phyloP scores from a whole-genome alignment of 176 grass and related monocot genomes.

The Aegilops umbellulata region DNA sequence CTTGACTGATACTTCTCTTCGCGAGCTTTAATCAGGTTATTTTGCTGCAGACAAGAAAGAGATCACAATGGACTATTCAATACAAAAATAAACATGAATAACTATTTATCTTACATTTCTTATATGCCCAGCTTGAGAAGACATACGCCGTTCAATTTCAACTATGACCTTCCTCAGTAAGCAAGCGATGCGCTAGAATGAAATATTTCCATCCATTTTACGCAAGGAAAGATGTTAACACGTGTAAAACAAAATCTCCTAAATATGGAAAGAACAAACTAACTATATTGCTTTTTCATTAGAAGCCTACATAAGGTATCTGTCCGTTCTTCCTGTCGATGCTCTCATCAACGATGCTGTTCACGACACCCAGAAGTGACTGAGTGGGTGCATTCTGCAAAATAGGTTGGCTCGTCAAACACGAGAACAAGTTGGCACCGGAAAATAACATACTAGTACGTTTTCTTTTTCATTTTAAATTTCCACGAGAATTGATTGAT shows the following conservation, averaged over 20 bases:
- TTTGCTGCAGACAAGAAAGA: slow-evolving; percentile 64
- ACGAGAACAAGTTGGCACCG: neutral
- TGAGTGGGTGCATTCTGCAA: slow-evolving; percentile 72
- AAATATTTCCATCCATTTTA: slow-evolving; percentile 37
- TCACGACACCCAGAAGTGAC: slow-evolving; percentile 62
- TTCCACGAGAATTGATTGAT: neutral
- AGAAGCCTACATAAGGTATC: slow-evolving; percentile 77
- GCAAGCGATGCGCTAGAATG: slow-evolving; percentile 62
- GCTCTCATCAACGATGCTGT: slow-evolving; percentile 72
- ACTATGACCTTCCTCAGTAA: slow-evolving; percentile 63
- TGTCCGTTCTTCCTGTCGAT: slow-evolving; percentile 74
- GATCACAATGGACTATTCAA: slow-evolving; percentile 23
- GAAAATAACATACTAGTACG: neutral
- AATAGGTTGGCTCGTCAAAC: neutral
- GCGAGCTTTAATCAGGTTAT: slow-evolving; percentile 67
- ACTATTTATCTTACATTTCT: slow-evolving; percentile 50
- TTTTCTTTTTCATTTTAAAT: neutral
- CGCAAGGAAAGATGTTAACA: slow-evolving; percentile 29
- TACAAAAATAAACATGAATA: neutral
- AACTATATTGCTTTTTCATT: slow-evolving; percentile 45
- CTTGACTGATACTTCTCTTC: slow-evolving; percentile 79
- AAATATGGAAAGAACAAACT: slow-evolving; percentile 44
- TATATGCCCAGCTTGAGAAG: slow-evolving; percentile 72
- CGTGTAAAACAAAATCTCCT: neutral
- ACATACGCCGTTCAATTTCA: slow-evolving; percentile 71